Conservation (phyloP, 176 grass and related monocot genomes). For the Stipa capillata region DNA sequence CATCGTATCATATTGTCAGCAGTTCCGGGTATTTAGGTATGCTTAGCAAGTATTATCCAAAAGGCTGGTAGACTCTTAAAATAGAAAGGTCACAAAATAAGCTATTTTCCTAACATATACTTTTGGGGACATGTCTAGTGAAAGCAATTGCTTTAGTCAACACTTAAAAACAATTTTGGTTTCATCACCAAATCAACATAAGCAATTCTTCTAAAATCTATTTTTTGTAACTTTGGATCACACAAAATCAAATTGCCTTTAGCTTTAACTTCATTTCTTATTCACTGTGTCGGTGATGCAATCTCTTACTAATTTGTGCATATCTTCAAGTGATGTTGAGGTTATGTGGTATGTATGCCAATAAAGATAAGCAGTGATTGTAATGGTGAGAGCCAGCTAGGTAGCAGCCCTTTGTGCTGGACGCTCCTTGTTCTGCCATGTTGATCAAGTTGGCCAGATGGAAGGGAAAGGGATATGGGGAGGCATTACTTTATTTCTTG, state of each 20-base stretch:
- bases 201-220: not conserved
- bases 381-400: not conserved
- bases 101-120: not conserved
- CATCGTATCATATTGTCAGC: not conserved
- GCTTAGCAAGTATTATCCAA: not conserved
- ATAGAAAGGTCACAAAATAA: not conserved
- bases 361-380: not conserved
- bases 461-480: not conserved
- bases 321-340: not conserved
- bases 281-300: not conserved
- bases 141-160: not conserved
- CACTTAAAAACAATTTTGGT: not conserved
- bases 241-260: not conserved
- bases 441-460: not conserved
- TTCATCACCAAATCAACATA: not conserved
- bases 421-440: not conserved
- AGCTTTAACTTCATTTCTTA: not conserved
- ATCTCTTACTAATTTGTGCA: not conserved
- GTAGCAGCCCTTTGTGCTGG: not conserved
- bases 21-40: not conserved
- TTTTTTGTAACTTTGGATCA: not conserved
- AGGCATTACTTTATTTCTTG: conserved; percentile 1
- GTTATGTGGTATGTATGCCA: not conserved
- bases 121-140: not conserved
- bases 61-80: not conserved